phyloP scores from a whole-genome alignment of 163 green algal species.

The Coccomyxa subellipsoidea region DNA sequence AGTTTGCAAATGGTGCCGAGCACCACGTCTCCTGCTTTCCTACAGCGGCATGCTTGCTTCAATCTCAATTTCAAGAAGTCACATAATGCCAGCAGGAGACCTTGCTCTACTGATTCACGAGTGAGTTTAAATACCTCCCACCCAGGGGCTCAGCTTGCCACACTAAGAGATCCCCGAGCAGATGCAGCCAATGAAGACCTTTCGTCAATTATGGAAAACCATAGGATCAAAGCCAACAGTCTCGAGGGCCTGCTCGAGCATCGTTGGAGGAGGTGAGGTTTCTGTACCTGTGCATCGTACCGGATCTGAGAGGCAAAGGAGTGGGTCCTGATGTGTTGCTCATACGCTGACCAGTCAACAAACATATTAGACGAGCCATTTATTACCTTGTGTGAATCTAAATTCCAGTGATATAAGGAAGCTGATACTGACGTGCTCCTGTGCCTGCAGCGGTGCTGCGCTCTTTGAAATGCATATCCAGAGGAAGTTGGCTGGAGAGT shows the following conservation, averaged over 20 bases:
- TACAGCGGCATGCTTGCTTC: background rate
- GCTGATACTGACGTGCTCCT: background rate
- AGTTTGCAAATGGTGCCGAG: background rate
- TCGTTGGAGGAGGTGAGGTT: background rate
- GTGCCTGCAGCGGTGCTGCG: background rate
- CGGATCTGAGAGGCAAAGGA: background rate
- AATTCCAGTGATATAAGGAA: background rate
- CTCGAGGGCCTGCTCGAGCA: background rate
- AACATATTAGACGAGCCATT: no score
- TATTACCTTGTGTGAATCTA: no score
- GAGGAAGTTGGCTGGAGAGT: background rate
- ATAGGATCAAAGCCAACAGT: background rate
- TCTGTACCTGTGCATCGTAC: background rate
- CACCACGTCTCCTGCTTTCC: background rate
- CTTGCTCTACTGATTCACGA: no score
- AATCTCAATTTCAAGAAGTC: no score
- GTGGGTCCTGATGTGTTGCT: no score
- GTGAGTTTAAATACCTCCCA: background rate
- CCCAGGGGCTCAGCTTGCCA: background rate
- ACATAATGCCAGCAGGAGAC: no score
- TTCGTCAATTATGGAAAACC: background rate
- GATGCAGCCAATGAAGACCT: background rate
- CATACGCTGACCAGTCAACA: no score
- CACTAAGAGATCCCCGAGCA: background rate
- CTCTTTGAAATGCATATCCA: background rate